Evolutionary conservation across 2,329 filamentous ascomycete genomes (phyloP).

Genomic region (Ophiosphaerella herpotricha): DNA sequence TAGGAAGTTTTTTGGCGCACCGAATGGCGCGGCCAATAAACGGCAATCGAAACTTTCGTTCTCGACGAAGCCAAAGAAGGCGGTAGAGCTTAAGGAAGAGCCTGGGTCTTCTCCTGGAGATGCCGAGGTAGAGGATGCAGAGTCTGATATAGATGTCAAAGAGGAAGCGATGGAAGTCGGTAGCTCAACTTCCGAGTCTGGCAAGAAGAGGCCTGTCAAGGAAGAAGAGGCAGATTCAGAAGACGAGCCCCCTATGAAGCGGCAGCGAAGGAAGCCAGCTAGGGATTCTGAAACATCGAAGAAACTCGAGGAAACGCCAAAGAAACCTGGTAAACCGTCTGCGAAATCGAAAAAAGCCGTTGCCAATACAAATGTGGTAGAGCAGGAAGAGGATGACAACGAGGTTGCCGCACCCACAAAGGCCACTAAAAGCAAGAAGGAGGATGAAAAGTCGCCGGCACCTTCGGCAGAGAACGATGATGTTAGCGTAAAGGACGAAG

Average conservation of each 20-base stretch:
- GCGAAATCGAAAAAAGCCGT: conserved; percentile 21
- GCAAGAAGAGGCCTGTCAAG: conserved; percentile 38
- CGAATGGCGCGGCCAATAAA: conserved; percentile 63
- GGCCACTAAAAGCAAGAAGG: conserved; percentile 22
- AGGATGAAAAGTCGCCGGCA: conserved; percentile 27
- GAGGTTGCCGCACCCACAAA: conserved; percentile 19
- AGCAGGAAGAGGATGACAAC: conserved; percentile 28
- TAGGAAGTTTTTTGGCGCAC: conserved; percentile 84
- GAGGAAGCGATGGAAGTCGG: conserved; percentile 37
- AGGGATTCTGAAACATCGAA: conserved; percentile 24
- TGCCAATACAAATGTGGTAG: conserved; percentile 16
- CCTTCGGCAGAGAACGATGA: conserved; percentile 23
- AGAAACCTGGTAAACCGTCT: conserved; percentile 26
- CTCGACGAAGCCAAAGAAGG: conserved; percentile 55
- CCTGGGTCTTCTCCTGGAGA: conserved; percentile 23
- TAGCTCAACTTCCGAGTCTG: conserved; percentile 24
- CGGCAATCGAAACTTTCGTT: conserved; percentile 84
- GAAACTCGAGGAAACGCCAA: conserved; percentile 21
- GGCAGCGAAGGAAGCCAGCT: conserved; percentile 38
- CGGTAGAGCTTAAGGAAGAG: conserved; percentile 23
- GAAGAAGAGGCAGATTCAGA: conserved; percentile 41
- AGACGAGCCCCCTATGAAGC: conserved; percentile 44
- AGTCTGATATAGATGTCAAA: conserved; percentile 15
- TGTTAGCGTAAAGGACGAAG: conserved; percentile 39
- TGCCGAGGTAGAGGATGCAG: conserved; percentile 19